These are phyloP conservation scores for Neofusicoccum kwambonambiense DNA, from an alignment of 2,329 filamentous ascomycete genomes.

Conservation along the genomic window DNA sequence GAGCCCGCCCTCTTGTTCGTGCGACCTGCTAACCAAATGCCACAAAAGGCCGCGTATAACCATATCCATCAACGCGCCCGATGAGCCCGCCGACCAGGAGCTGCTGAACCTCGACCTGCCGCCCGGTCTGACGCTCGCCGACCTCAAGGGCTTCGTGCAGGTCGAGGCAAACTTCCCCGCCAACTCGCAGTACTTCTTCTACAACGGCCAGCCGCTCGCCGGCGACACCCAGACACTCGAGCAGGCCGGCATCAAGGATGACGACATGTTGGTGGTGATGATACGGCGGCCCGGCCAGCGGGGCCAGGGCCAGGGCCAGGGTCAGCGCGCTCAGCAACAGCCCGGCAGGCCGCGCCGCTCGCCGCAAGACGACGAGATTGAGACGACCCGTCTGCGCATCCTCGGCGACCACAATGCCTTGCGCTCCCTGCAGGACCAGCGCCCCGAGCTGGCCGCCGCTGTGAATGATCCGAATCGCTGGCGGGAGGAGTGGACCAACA, in stretches of 20 bases:
- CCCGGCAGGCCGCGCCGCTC: background rate
- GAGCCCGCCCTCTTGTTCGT: slow-evolving; percentile 26
- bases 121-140: slow-evolving; percentile 76
- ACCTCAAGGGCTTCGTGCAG: slow-evolving; percentile 84
- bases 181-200: slow-evolving; percentile 77
- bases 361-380: slow-evolving; percentile 55
- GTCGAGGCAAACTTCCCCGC: slow-evolving; percentile 75
- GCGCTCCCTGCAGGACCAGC: slow-evolving; percentile 66
- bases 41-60: slow-evolving; percentile 72
- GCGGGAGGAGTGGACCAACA: slow-evolving; percentile 66
- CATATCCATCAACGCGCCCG: slow-evolving; percentile 76
- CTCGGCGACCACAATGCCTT: slow-evolving; percentile 74
- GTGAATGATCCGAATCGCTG: slow-evolving; percentile 76
- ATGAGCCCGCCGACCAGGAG: slow-evolving; percentile 66
- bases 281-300: slow-evolving; percentile 47
- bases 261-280: slow-evolving; percentile 89
- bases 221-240: slow-evolving; percentile 80
- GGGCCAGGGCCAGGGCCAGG: background rate
- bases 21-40: slow-evolving; percentile 26
- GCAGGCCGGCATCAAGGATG: slow-evolving; percentile 76
- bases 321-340: background rate
- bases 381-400: slow-evolving; percentile 78
- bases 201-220: slow-evolving; percentile 78
- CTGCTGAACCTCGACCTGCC: slow-evolving; percentile 81
- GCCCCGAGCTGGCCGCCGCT: slow-evolving; percentile 74